Base-by-base conservation (phyloP, 441 rosid genomes). In the Flueggea neowawraea region DNA sequence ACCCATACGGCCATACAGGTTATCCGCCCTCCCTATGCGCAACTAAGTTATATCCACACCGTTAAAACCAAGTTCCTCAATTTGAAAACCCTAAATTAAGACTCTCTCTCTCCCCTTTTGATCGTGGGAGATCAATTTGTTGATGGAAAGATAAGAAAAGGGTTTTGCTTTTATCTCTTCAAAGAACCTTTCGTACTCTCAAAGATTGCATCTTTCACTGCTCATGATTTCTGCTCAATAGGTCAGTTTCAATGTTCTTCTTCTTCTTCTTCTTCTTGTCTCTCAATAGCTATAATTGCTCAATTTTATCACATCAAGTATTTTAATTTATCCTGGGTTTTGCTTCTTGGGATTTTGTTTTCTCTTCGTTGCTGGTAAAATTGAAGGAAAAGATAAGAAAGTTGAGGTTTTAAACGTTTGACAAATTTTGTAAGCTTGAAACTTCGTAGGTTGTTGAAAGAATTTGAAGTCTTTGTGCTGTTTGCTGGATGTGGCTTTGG, bases 161-260 rank as follows among this genome's bases (percentile, higher is more conserved):
- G 58, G 54, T 41, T 57, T 57, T 48, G 55, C 57, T 22, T 22
- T 17, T 31, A 54, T 15, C 13, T 22, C 57, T 17, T 33, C 13
- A 28, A 36, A 36, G 7, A 36, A 36, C 41, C 9, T 36, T 36
- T 36, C 41, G 6, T 36, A 5, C 6, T 36, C 41, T 36, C 9
- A 47, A 53, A 14, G 63, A 49, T 47, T 53, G 12, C 36, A 36
- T 59, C 28, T 57, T 63, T 55, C 52, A 55, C 32, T 44, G 54
- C 72, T 60, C 67, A 69, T 75, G 66, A 68, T 58, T 73, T 68
- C 74, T 56, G 43, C 45, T 65, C 12, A 52, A 9, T 69, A 70
- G 76, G 80, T 79, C 10, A n/a, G 62, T 67, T 14, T 31, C 3
- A 28, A 55, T 36, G 5, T 57, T 22, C 28, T 22, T 22, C 28